Base-by-base conservation (phyloP, 2,329 filamentous ascomycete genomes). In the Emericellopsis atlantica region DNA sequence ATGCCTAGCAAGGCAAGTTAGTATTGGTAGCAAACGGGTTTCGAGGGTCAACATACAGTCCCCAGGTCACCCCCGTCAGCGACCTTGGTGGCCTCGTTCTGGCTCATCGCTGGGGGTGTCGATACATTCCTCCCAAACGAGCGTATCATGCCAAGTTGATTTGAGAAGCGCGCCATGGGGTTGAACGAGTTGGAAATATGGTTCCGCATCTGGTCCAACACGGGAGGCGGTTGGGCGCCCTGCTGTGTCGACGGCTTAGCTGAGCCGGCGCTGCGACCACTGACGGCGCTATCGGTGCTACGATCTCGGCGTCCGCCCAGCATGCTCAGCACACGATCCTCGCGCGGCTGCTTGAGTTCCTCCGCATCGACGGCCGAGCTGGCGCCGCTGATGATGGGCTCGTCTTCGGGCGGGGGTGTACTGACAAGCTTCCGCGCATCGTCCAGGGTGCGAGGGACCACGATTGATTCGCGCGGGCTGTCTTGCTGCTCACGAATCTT, bases 391-490 rank as follows among this genome's bases (percentile, higher is more conserved):
- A 71, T 64, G 8, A 74, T 77, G 43, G 77, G 75, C 32, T 79
- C 75, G 32, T 81, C 77, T 3, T 79, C 76, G 0, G 64, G 72
- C 12, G 77, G 67, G 31, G 82, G 78, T 1, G 83, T 84, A 52
- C 79, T 84, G 46, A 98, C 84, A 10, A 98, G 74, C 56, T 88
- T 90, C 37, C 88, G 75, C 14, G 90, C 92, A 53, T 98, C 92
- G 51, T 95, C 92, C 0, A 98, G 67, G 2, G 92, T 98, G 52
- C 86, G 90, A 2, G 92, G 92, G 0, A 94, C 71, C 6, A 77
- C 62, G 3, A 79, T 70, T 14, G 72, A 64, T 21, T 62, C 57
- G 23, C 55, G 54, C 8, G 59, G 54, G 11, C 54, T 49, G 11
- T 70, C 58, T 55, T 76, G 64, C 50, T 79, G 70, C 57, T 95